These are phyloP conservation scores for Metschnikowia cerradonensis DNA, from an alignment of 805 yeast species.

Conservation along the genomic window DNA sequence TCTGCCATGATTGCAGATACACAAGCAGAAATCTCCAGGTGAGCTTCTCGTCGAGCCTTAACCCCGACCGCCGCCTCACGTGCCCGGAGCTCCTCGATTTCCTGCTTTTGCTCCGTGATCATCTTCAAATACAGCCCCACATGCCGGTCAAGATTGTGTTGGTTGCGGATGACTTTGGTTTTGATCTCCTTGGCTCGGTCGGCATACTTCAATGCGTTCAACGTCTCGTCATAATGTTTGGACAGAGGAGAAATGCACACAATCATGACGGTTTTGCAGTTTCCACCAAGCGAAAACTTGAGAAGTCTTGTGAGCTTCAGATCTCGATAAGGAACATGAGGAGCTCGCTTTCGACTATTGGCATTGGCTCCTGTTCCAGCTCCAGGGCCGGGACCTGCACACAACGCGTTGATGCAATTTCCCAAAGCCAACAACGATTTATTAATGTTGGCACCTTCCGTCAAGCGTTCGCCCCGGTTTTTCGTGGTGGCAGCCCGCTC, in stretches of 20 bases:
- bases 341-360: slow-evolving; percentile 56
- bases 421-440: slow-evolving; percentile 85
- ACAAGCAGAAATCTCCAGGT: slow-evolving; percentile 34
- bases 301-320: slow-evolving; percentile 83
- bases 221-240: slow-evolving; percentile 86
- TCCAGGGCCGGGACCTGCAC: slow-evolving; percentile 26
- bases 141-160: slow-evolving; percentile 72
- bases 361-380: not conserved
- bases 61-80: slow-evolving; percentile 48
- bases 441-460: slow-evolving; percentile 93
- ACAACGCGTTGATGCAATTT: slow-evolving; percentile 87
- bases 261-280: slow-evolving; percentile 93
- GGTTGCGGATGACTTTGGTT: slow-evolving; percentile 71
- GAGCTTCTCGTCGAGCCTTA: slow-evolving; percentile 31
- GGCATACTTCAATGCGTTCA: slow-evolving; percentile 88
- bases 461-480: slow-evolving; percentile 74
- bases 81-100: slow-evolving; percentile 61
- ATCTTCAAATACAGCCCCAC: slow-evolving; percentile 80
- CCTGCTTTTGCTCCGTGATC: slow-evolving; percentile 76
- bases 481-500: slow-evolving; percentile 90
- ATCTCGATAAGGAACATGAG: slow-evolving; percentile 87
- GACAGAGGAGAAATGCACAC: slow-evolving; percentile 89
- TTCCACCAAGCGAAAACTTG: slow-evolving; percentile 88
- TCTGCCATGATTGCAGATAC: slow-evolving; percentile 38
- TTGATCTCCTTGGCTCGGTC: slow-evolving; percentile 87